A percentile compares a stretch with the other conserved stretches of the same genome.
These are phyloP conservation scores for Luzula sylvatica DNA, from an alignment of 176 grass and related monocot species.

Conservation along the genomic window DNA sequence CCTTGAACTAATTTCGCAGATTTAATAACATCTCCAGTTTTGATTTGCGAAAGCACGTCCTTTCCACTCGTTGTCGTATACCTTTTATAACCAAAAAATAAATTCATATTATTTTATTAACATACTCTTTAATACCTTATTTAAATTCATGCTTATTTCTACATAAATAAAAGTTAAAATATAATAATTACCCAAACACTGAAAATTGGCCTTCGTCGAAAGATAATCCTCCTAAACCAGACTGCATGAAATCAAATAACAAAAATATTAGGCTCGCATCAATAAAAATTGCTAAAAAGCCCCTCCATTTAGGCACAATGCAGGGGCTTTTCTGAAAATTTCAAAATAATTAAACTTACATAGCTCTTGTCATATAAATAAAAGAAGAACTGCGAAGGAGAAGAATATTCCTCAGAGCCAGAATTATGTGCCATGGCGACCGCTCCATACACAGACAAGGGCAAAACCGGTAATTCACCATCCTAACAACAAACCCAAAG, in stretches of 20 bases:
- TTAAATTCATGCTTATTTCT: background rate
- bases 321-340: too few species aligned
- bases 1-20: slow-evolving; percentile 79
- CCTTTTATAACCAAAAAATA: slow-evolving; percentile 25
- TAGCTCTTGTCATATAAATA: slow-evolving; percentile 99
- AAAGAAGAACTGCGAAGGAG: slow-evolving; percentile 86
- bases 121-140: too few species aligned
- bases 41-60: slow-evolving; percentile 79
- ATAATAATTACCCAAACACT: slow-evolving; percentile 65
- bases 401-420: slow-evolving; percentile 82
- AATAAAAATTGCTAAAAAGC: too few species aligned
- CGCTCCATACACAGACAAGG: slow-evolving; percentile 83
- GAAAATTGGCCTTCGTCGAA: slow-evolving; percentile 99
- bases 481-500: slow-evolving; percentile 37
- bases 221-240: slow-evolving; percentile 89
- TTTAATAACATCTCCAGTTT: slow-evolving; percentile 72
- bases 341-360: slow-evolving; percentile 31
- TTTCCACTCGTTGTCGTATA: slow-evolving; percentile 65
- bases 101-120: background rate
- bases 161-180: slow-evolving; percentile 12
- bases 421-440: slow-evolving; percentile 85
- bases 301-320: too few species aligned
- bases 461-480: slow-evolving; percentile 87
- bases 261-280: background rate
- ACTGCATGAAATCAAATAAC: slow-evolving; percentile 21